Conservation (phyloP, 306 rosid species). For the Calophaca sinica region DNA sequence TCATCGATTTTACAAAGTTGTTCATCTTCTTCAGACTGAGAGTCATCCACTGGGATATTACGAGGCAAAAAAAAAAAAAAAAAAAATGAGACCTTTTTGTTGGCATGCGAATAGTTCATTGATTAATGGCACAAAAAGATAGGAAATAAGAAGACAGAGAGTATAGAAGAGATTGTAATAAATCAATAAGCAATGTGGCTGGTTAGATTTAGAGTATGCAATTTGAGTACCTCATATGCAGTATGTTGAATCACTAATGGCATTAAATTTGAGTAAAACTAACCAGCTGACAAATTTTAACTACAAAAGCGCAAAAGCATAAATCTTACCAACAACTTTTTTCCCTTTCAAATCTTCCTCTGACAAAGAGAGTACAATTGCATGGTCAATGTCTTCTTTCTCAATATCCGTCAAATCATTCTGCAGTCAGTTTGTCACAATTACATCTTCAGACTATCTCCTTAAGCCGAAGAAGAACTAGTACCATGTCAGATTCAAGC, state of each 20-base stretch:
- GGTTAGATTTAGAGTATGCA: constrained; percentile 23
- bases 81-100: constrained; percentile 32
- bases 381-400: constrained; percentile 69
- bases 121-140: neutral
- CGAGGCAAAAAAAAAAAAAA: constrained; percentile 19
- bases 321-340: constrained; percentile 63
- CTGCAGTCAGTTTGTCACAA: constrained; percentile 58
- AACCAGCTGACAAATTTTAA: neutral
- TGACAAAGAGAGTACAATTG: constrained; percentile 77
- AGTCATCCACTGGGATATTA: constrained; percentile 56
- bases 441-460: constrained; percentile 43
- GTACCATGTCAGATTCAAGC: constrained; percentile 33
- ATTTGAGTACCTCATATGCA: constrained; percentile 22
- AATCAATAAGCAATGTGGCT: constrained; percentile 5
- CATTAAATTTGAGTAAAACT: constrained; percentile 2
- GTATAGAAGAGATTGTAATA: constrained; percentile 8
- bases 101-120: neutral
- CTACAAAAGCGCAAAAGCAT: constrained; percentile 32
- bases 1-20: no score
- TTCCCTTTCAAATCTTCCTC: constrained; percentile 71
- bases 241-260: constrained; percentile 16
- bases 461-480: constrained; percentile 25
- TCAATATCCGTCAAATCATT: constrained; percentile 63
- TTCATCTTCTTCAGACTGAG: constrained; percentile 55
- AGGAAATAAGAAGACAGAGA: neutral